Evolutionary conservation across 805 yeast species (phyloP), one percentile per base, ranked within the genome.

Genomic region (Pichia phayaonensis): DNA sequence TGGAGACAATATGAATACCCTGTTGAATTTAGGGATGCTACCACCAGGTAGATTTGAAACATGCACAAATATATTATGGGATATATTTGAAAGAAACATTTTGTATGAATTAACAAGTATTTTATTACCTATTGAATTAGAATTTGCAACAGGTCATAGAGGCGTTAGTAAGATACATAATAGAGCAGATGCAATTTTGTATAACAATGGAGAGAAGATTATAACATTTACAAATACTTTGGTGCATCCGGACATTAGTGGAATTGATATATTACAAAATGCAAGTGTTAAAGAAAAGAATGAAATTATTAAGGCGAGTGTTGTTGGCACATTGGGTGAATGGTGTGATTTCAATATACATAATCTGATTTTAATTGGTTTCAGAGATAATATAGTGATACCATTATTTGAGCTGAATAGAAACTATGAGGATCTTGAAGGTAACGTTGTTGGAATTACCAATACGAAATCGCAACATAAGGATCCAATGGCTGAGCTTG

Each of bases 321-420:
- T 48, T 21, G n/a, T 49, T 15, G 57, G 57, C 16, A 49, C 45
- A 22, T 22, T 52, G 7, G 57, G 57, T 2, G 55, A 54, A 44
- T 54, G 51, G 51, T 45, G 49, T 2, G 51, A 51, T 40, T 44
- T 66, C 10, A 65, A 74, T 1, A 69, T 75, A 2, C 70, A 71
- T 45, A 68, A 70, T 43, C 50, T 77, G 13, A 54, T 79, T 1
- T 60, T 79, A 21, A 59, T 65, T n/a, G 64, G 75, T 16, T 79
- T 79, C 58, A 64, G 85, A 51, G 83, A 80, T 56, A 64, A 73
- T 26, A 70, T 80, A 15, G 75, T 80, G 1, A 61, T 80, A 4
- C 84, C 83, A 0, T 69, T 75, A 39, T 75, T 76, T 53, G 81
- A 77, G 52, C 64, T 70, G 48, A 68, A 66, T 44, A 58, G 71